These are phyloP conservation scores for Craterostigma plantagineum DNA, from an alignment of 257 asterid genomes.

Conservation along the genomic window DNA sequence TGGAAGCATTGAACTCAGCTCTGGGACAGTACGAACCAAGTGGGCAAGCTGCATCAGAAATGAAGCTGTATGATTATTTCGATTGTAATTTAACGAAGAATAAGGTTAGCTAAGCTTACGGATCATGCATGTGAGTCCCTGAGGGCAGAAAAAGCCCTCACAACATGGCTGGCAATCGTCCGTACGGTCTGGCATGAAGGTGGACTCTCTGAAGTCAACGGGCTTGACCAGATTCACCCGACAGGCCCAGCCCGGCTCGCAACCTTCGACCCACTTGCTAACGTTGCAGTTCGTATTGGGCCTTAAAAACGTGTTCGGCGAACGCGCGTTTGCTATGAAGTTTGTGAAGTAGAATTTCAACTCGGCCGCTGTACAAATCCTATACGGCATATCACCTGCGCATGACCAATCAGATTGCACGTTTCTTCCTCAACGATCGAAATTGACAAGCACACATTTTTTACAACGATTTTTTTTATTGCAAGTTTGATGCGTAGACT, in stretches of 20 bases:
- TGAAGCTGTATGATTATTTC: too few species aligned
- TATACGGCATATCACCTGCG: background rate
- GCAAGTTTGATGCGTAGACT: background rate
- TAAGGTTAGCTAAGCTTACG: conserved; percentile 8
- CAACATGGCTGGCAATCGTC: conserved; percentile 2
- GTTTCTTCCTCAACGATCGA: background rate
- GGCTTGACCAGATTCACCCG: background rate
- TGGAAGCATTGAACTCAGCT: background rate
- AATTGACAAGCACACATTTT: background rate
- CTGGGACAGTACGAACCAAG: conserved; percentile 5
- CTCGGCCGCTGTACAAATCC: conserved; percentile 8
- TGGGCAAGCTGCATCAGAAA: conserved; percentile 6
- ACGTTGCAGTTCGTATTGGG: conserved; percentile 6
- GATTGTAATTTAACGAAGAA: too few species aligned
- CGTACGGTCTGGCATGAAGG: background rate
- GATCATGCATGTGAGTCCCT: conserved; percentile 7
- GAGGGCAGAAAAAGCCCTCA: conserved; percentile 8
- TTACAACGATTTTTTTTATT: background rate
- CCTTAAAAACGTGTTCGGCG: background rate
- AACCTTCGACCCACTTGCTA: background rate
- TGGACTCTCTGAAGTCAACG: conserved; percentile 1
- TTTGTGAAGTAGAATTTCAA: background rate
- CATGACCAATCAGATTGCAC: too few species aligned
- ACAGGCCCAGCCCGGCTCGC: conserved; percentile 8
- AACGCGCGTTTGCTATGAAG: background rate